Evolutionary conservation across 345 rosid species (phyloP), one percentile per base, ranked within the genome.

Genomic region (Limnanthes douglasii): DNA sequence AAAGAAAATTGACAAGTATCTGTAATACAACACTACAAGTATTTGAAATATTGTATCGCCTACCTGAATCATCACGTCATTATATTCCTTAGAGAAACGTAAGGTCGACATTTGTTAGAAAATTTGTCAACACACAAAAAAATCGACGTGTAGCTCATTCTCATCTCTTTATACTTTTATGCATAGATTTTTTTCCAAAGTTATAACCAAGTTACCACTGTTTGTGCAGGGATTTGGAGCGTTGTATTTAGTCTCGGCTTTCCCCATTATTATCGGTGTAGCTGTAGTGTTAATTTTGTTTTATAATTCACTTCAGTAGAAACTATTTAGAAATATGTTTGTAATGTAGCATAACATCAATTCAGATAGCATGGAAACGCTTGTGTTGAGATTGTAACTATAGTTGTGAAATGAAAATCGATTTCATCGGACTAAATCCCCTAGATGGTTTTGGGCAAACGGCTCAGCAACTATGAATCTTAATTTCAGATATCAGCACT

Each of bases 161-260:
- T 26, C 3, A 2, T 26, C n/a, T 2, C 6, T 26, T 26, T n/a
- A n/a, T n/a, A n/a, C n/a, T 26, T 28, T 9, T 28, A 28, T 10
- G 12, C 11, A 10, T 28, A 1, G 3, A 2, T 4, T 9, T 3
- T 28, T 28, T 28, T 2, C 5, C 12, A 34, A 39, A 43, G 40
- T n/a, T 33, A 31, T 62, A 53, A 46, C 48, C 27, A 11, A 12
- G 33, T 16, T 44, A 23, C 26, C 29, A 23, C 49, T 32, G 35
- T 21, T 58, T 36, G 60, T 69, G 50, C 92, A 83, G 97, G 98
- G 98, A 44, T 90, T 72, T 43, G 95, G 95, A 67, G 95, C 86
- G 4, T 55, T 88, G 23, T 88, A 88, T 61, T 73, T 79, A 59
- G 86, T 88, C 47, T 54, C 90, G 4, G 90, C 86, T 51, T 80